phyloP scores from a whole-genome alignment of 2,329 filamentous ascomycete species.

The Colletotrichum australisinense region DNA sequence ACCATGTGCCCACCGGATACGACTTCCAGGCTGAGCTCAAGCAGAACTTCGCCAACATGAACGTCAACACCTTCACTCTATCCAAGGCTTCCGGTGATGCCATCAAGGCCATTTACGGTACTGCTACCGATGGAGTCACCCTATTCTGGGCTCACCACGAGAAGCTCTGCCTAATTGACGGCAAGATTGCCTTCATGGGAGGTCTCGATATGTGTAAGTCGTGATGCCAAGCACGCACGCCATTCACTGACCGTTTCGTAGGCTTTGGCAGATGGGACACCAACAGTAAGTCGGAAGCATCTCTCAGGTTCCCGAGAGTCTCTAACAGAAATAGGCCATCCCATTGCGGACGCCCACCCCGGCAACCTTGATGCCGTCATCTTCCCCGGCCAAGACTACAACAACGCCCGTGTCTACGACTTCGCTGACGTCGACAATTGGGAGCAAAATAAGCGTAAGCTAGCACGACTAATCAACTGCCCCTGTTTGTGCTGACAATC shows the following conservation, averaged over 20 bases:
- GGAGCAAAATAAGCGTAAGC: slow-evolving; percentile 81
- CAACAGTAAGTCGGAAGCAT: slow-evolving; percentile 62
- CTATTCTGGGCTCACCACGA: slow-evolving; percentile 96
- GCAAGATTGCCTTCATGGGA: slow-evolving; percentile 88
- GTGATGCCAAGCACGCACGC: not conserved
- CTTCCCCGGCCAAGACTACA: slow-evolving; percentile 93
- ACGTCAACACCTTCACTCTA: slow-evolving; percentile 62
- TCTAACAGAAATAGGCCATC: slow-evolving; percentile 63
- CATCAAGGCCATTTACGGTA: slow-evolving; percentile 83
- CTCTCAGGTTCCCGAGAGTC: no score
- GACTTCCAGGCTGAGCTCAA: slow-evolving; percentile 76
- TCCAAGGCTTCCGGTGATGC: slow-evolving; percentile 78
- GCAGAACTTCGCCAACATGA: slow-evolving; percentile 63
- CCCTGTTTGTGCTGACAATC: not conserved
- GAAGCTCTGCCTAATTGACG: slow-evolving; percentile 87
- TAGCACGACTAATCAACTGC: no score
- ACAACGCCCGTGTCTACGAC: slow-evolving; percentile 87
- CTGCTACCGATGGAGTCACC: slow-evolving; percentile 78
- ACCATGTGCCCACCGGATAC: slow-evolving; percentile 82
- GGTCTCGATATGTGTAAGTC: slow-evolving; percentile 81
- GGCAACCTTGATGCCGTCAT: slow-evolving; percentile 79
- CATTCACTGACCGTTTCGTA: slow-evolving; percentile 44
- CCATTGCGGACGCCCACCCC: slow-evolving; percentile 86
- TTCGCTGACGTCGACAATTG: slow-evolving; percentile 82
- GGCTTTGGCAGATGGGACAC: slow-evolving; percentile 90